These are phyloP conservation scores for Aureobasidium namibiae DNA, from an alignment of 2,329 filamentous ascomycete genomes.

Conservation along the genomic window DNA sequence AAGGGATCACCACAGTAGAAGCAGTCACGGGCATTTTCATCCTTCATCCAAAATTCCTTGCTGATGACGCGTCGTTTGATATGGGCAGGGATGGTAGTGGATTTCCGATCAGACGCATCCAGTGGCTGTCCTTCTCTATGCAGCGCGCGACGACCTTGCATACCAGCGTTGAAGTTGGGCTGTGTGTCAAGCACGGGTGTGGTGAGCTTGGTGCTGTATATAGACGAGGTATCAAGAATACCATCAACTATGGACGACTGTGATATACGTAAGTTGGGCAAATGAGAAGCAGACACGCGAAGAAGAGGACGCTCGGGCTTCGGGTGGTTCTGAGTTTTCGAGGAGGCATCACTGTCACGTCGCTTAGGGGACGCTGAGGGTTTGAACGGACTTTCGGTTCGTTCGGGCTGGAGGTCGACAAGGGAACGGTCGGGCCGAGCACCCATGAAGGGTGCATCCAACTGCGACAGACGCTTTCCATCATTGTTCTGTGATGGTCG, in stretches of 20 bases:
- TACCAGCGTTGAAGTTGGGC: constrained; percentile 13
- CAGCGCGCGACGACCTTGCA: constrained; percentile 5
- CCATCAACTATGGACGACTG: constrained; percentile 32
- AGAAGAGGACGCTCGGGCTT: constrained; percentile 25
- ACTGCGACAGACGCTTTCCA: constrained; percentile 5
- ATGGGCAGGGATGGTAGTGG: constrained; percentile 40
- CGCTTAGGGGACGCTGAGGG: neutral
- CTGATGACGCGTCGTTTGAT: constrained; percentile 82
- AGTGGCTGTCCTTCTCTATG: constrained; percentile 2
- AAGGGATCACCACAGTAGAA: constrained; percentile 88
- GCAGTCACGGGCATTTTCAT: constrained; percentile 96
- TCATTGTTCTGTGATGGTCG: neutral
- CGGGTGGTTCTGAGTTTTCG: neutral
- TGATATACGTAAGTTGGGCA: constrained; percentile 40
- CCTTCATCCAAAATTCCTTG: constrained; percentile 98
- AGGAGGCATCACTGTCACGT: neutral
- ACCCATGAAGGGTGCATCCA: constrained; percentile 13
- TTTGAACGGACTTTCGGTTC: neutral
- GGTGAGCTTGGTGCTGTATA: neutral
- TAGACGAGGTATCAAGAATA: neutral
- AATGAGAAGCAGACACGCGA: constrained; percentile 37
- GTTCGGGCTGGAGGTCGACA: neutral
- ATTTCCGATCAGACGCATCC: neutral
- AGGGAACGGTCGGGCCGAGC: neutral
- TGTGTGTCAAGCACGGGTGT: constrained; percentile 11